Evolutionary conservation across 192 early-diverging fungal species (phyloP).

Genomic region (Mortierella claussenii): DNA sequence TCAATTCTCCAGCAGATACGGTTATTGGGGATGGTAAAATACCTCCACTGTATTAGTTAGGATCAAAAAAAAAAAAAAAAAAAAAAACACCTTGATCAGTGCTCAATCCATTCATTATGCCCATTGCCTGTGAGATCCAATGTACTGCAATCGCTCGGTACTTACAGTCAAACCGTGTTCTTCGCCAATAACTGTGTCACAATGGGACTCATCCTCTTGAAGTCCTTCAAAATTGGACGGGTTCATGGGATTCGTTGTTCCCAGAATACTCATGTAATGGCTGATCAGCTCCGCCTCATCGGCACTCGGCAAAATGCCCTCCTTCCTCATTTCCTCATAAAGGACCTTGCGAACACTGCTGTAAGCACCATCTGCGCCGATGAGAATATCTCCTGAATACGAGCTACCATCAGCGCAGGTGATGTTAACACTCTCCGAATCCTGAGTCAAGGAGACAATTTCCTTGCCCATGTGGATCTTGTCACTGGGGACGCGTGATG

Average conservation of each 20-base stretch:
- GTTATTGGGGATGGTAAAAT: conserved; percentile 26
- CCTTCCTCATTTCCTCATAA: conserved; percentile 25
- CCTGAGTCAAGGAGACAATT: conserved; percentile 20
- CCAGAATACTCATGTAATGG: conserved; percentile 25
- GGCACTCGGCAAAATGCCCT: conserved; percentile 1
- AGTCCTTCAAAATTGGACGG: conserved; percentile 32
- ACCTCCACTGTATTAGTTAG: conserved; percentile 16
- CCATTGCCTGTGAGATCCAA: too few species aligned
- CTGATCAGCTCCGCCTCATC: conserved; percentile 9
- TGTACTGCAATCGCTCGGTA: too few species aligned
- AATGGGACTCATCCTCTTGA: conserved; percentile 22
- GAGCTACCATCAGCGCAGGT: conserved; percentile 22
- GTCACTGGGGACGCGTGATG: conserved; percentile 22
- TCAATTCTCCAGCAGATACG: conserved; percentile 28
- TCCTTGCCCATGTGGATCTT: conserved; percentile 32
- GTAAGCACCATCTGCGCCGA: conserved; percentile 31
- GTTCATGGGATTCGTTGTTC: conserved; percentile 22
- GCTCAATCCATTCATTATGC: too few species aligned
- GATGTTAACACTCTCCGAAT: conserved; percentile 27
- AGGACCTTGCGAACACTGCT: conserved; percentile 23
- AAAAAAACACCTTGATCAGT: too few species aligned
- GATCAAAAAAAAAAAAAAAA: too few species aligned
- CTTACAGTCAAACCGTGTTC: conserved; percentile 36
- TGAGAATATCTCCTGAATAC: conserved; percentile 31
- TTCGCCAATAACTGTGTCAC: conserved; percentile 30